A percentile compares a stretch with the other conserved stretches of the same genome.
Evolutionary conservation across 2,329 filamentous ascomycete species (phyloP).

Genomic region (Scedosporium minutisporum): DNA sequence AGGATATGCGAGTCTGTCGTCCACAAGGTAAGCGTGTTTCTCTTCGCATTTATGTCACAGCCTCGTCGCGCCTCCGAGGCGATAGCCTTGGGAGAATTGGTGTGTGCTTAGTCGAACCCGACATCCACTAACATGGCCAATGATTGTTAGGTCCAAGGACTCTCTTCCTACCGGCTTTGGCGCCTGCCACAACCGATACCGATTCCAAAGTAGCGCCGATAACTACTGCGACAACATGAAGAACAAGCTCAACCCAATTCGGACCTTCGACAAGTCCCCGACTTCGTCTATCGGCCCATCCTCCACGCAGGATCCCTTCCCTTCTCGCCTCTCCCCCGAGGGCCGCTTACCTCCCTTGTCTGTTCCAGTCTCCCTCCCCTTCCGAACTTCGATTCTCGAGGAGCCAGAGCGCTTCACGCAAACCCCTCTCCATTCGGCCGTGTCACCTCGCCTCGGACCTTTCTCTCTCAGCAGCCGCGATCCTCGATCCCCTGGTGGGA

Average conservation of each 20-base stretch:
- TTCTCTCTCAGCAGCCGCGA: slow-evolving; percentile 25
- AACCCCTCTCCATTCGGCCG: slow-evolving; percentile 35
- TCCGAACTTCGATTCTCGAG: slow-evolving; percentile 27
- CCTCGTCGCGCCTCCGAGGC: slow-evolving; percentile 8
- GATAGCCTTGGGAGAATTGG: slow-evolving; percentile 8
- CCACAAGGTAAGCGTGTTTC: slow-evolving; percentile 21
- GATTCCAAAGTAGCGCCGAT: slow-evolving; percentile 35
- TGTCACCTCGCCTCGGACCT: slow-evolving; percentile 34
- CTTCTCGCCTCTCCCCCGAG: slow-evolving; percentile 26
- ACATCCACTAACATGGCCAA: slow-evolving; percentile 13
- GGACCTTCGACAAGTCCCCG: slow-evolving; percentile 30
- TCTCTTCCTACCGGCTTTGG: slow-evolving; percentile 34
- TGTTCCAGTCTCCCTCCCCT: slow-evolving; percentile 33
- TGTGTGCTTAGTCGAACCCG: neutral
- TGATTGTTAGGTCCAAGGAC: slow-evolving; percentile 27
- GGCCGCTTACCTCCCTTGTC: slow-evolving; percentile 35
- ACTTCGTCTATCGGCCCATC: slow-evolving; percentile 16
- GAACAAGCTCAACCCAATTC: slow-evolving; percentile 43
- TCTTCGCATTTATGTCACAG: slow-evolving; percentile 1
- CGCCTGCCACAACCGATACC: slow-evolving; percentile 38
- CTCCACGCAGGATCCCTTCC: slow-evolving; percentile 29
- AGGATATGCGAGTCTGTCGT: slow-evolving; percentile 33
- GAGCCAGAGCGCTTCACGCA: slow-evolving; percentile 34
- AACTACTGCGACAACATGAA: slow-evolving; percentile 41
- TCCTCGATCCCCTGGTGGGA: slow-evolving; percentile 35